Conservation (phyloP, 2,329 filamentous ascomycete species). For the Thermothelomyces thermophilus region DNA sequence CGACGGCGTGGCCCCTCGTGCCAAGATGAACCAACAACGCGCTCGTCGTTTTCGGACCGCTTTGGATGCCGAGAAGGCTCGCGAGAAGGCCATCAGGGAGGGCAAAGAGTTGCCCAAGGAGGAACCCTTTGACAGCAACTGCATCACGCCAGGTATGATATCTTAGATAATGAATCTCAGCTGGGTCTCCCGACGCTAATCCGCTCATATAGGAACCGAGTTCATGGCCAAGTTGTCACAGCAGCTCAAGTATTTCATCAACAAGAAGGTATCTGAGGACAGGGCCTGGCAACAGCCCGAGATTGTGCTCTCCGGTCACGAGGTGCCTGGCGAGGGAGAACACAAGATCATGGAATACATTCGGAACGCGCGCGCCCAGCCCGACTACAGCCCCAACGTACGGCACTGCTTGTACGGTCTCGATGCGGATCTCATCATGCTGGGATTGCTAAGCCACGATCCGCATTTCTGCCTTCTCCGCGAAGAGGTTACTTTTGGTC, state of each 20-base stretch:
- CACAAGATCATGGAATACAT: conserved; percentile 99
- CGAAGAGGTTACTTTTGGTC: conserved; percentile 96
- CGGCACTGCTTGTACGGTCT: conserved; percentile 96
- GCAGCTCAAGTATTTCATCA: conserved; percentile 97
- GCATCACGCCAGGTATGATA: conserved; percentile 75
- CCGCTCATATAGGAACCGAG: conserved; percentile 53
- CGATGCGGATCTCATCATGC: conserved; percentile 97
- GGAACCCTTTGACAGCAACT: conserved; percentile 96
- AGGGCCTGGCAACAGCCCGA: conserved; percentile 96
- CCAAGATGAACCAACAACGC: conserved; percentile 99
- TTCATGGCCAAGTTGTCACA: conserved; percentile 96
- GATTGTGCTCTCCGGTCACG: conserved; percentile 92
- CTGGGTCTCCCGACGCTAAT: conserved; percentile 4
- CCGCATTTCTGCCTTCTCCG: conserved; percentile 95
- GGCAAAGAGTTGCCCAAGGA: conserved; percentile 92
- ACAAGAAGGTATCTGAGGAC: conserved; percentile 97
- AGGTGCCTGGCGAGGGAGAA: conserved; percentile 95
- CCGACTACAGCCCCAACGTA: conserved; percentile 84
- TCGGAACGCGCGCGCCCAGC: conserved; percentile 91
- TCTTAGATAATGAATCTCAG: no score
- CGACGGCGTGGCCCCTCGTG: conserved; percentile 91
- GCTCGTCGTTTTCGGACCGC: conserved; percentile 92
- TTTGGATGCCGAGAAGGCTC: conserved; percentile 79
- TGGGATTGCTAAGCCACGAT: conserved; percentile 93
- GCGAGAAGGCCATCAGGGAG: conserved; percentile 84